Evolutionary conservation across 2,329 filamentous ascomycete species (phyloP), one percentile per base, ranked within the genome.

Genomic region (Paraphaeosphaeria sporulosa): DNA sequence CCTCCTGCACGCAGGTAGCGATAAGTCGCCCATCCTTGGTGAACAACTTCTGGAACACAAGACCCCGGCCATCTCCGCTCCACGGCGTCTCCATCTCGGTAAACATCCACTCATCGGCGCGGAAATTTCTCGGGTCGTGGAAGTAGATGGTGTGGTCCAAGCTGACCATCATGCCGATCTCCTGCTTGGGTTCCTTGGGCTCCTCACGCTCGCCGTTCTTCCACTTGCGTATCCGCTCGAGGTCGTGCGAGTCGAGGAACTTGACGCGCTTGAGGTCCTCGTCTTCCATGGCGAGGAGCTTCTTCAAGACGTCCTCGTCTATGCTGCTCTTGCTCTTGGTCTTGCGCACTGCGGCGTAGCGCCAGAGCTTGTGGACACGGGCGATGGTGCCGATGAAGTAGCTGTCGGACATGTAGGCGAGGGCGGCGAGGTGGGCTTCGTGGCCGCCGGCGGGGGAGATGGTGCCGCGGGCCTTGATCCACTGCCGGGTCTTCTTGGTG

Each of bases 301-400:
- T 79, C 72, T 80, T 75, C 17, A 82, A 69, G n/a, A 79, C 68
- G 21, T 81, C 74, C 47, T 82, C 80, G 58, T 79, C 76, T 32
- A 81, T 74, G 59, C 68, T 77, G 23, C 74, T 74, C 64, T 76
- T 76, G 17, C 70, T 66, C 10, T 73, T 72, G 66, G 61, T 68
- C 63, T 76, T 71, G 62, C 76, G 72, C 4, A 62, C 83, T 13
- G 81, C 85, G 0, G 85, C 87, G 75, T 91, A 92, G 15, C 91
- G 85, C 86, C 91, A 94, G 38, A 97, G 84, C 58, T 87, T 85
- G 78, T 97, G 94, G 57, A 94, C 89, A 21, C 92, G 87, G 30
- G 89, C 84, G 8, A 97, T 87, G 1, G 94, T 97, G 42, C 92
- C 94, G 76, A 98, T 94, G 79, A 99, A 98, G 81, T 92, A 95